Conservation (phyloP, 1,284 basidiomycete species). For the Sparassis latifolia region DNA sequence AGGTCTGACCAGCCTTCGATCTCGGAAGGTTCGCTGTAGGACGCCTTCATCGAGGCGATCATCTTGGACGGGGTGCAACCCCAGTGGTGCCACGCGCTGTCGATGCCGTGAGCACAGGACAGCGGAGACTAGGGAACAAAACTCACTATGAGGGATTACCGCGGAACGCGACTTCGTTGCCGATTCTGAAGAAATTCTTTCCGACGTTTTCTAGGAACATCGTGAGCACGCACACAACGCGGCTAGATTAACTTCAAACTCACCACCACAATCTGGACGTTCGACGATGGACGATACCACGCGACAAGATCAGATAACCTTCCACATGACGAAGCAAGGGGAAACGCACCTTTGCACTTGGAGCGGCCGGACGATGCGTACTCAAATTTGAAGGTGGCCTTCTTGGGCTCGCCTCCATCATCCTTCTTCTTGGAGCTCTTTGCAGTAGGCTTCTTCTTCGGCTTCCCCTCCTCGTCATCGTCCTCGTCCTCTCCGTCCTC, state of each 20-base stretch:
- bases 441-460: conserved; percentile 29
- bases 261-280: background rate
- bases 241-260: conserved; percentile 24
- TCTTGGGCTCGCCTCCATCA: conserved; percentile 12
- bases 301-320: background rate
- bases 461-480: conserved; percentile 26
- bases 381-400: conserved; percentile 25
- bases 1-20: conserved; percentile 68
- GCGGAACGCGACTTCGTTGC: conserved; percentile 67
- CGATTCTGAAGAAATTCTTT: conserved; percentile 72
- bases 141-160: conserved; percentile 69
- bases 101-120: background rate
- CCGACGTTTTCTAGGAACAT: conserved; percentile 36
- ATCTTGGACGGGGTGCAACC: conserved; percentile 68
- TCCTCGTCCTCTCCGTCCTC: conserved; percentile 43
- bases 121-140: conserved; percentile 2
- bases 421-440: conserved; percentile 21
- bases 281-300: background rate
- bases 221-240: conserved; percentile 3
- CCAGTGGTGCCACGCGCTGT: conserved; percentile 74
- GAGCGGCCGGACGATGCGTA: conserved; percentile 22
- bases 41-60: conserved; percentile 62
- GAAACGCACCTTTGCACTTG: conserved; percentile 24
- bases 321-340: background rate
- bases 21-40: conserved; percentile 50